These are phyloP conservation scores for Colletotrichum abscissum DNA, from an alignment of 2,329 filamentous ascomycete genomes.

Conservation along the genomic window DNA sequence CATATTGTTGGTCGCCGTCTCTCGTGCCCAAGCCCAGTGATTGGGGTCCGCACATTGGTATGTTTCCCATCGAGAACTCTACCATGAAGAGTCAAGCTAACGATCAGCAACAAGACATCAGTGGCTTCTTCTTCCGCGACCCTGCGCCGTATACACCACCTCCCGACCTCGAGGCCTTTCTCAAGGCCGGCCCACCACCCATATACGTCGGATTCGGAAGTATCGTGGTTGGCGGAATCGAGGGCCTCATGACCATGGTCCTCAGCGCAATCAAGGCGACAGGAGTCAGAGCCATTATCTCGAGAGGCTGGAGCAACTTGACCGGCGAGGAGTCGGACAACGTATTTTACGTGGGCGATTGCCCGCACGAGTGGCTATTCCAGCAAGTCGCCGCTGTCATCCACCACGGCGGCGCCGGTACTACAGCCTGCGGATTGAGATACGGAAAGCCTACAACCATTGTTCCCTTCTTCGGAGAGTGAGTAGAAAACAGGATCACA, in stretches of 20 bases:
- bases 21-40: constrained; percentile 74
- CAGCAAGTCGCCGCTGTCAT: constrained; percentile 31
- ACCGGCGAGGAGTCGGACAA: constrained; percentile 15
- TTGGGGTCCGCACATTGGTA: constrained; percentile 71
- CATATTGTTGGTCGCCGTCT: constrained; percentile 81
- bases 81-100: not conserved
- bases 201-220: constrained; percentile 33
- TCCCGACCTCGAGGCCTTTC: constrained; percentile 64
- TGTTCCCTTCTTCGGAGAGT: constrained; percentile 36
- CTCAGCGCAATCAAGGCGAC: constrained; percentile 22
- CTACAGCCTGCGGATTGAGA: constrained; percentile 26
- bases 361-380: constrained; percentile 34
- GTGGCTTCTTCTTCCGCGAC: constrained; percentile 75
- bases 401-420: constrained; percentile 33
- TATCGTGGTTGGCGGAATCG: constrained; percentile 17
- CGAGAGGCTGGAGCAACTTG: constrained; percentile 30
- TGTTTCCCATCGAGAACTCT: constrained; percentile 45
- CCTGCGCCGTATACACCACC: constrained; percentile 65
- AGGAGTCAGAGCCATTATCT: constrained; percentile 31
- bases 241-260: constrained; percentile 24
- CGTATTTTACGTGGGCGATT: constrained; percentile 32
- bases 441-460: constrained; percentile 30
- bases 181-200: constrained; percentile 64
- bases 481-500: not conserved
- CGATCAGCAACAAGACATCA: constrained; percentile 49